Evolutionary conservation across 164 flowering plant species (phyloP), one percentile per base, ranked within the genome.

Genomic region (Vitis amurensis): DNA sequence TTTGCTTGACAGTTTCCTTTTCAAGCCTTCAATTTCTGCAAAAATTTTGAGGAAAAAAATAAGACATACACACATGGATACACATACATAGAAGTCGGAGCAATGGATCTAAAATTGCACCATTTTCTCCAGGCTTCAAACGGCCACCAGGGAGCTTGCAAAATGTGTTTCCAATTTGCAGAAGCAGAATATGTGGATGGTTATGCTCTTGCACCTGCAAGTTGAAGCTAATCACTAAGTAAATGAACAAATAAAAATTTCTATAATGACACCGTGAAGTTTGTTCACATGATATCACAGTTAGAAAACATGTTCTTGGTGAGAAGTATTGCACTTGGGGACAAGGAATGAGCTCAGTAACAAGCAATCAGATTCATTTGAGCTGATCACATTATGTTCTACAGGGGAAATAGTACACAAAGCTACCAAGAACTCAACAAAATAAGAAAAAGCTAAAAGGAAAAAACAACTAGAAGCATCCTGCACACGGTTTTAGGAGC

Each of bases 141-240:
- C 98, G 96, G n/a, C 99, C 98, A 58, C 99, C 99, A 67, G 99
- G 98, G 70, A 96, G 98, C 78, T 96, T 96, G 83, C 97, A 95
- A 68, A 93, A 95, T 57, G 98, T 93, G 79, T 95, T 95, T 27
- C 99, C 99, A 79, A 96, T 93, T 86, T 96, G 97, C 67, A 96
- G 78, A 51, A 96, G 94, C 59, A 96, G 94, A 75, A 96, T 96
- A 76, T 96, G 99, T 14, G 99, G 99, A 85, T 96, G 99, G 74
- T 93, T 96, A 77, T 96, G 99, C 74, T 96, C 99, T 66, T 96
- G 98, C 1, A 93, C 98, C 99, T 96, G 86, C 63, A 76, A 64
- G 51, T 48, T 65, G n/a, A 23, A 76, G 19, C 13, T 37, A 37
- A 37, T 37, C 44, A 37, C 7, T 37, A 0, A 37, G 7, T 37